phyloP scores from a whole-genome alignment of 805 yeast species.

The Nadsonia fulvescens region DNA sequence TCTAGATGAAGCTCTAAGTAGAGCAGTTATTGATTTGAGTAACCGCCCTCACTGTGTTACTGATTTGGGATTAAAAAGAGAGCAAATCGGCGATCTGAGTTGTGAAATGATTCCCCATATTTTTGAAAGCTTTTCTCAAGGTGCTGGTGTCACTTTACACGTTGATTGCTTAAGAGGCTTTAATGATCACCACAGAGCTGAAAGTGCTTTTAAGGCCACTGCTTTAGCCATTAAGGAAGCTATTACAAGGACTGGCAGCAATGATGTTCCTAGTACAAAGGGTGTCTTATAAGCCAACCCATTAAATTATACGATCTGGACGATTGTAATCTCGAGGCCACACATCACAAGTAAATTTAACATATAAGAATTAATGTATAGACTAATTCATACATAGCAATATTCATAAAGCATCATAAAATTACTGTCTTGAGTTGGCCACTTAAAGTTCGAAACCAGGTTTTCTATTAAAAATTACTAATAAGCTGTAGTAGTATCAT shows the following conservation, averaged over 20 bases:
- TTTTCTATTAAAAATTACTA: too few species aligned
- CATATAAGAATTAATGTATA: too few species aligned
- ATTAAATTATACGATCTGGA: not conserved
- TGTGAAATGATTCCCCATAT: slow-evolving; percentile 98
- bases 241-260: slow-evolving; percentile 58
- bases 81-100: slow-evolving; percentile 78
- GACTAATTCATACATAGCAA: too few species aligned
- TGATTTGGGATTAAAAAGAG: slow-evolving; percentile 79
- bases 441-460: too few species aligned
- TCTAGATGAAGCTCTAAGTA: slow-evolving; percentile 81
- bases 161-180: slow-evolving; percentile 87
- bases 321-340: too few species aligned
- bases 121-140: slow-evolving; percentile 81
- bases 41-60: slow-evolving; percentile 85
- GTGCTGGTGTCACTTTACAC: slow-evolving; percentile 79
- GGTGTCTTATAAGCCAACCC: slow-evolving; percentile 45
- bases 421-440: too few species aligned
- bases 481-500: too few species aligned
- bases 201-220: slow-evolving; percentile 88
- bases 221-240: slow-evolving; percentile 89
- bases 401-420: too few species aligned
- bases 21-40: slow-evolving; percentile 92
- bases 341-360: too few species aligned
- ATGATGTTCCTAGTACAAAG: slow-evolving; percentile 91
- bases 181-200: slow-evolving; percentile 94